Evolutionary conservation across 805 yeast genomes (phyloP), one percentile per base, ranked within the genome.

Genomic region (Saccharomycopsis vini): DNA sequence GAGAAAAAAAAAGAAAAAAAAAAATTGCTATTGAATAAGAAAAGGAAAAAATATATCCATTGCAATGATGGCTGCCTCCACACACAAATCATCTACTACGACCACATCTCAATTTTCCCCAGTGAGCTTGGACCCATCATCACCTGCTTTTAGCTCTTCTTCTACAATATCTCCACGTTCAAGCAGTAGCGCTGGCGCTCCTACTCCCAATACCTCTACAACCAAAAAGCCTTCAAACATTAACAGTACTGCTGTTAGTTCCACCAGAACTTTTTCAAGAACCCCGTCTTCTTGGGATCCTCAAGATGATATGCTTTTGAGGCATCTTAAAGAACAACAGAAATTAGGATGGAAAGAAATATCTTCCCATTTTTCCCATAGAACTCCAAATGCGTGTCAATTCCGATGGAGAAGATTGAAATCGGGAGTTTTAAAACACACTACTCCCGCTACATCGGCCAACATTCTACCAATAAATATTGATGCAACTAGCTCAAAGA

Each of bases 281-380:
- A 46, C 50, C 18, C 52, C 52, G 3, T 39, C 44, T 6, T 46
- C 90, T 1, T 84, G 94, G 94, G 81, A 84, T 40, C 81, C 86
- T 1, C 76, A 77, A 52, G 94, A 84, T 56, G 94, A 84, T 55
- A 62, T 76, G 43, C 57, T 83, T 22, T 62, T 84, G 40, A 71
- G 92, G 42, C 84, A 81, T 54, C 68, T 86, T 56, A 86, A 86
- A 61, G 95, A 86, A 59, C 77, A 78, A 49, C 85, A 79, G 58
- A 83, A 82, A 58, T 69, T 85, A 53, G 95, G 95, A 1, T 86
- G 95, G 95, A 78, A 86, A 60, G 95, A 86, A 52, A 85, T 86
- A 40, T 79, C 92, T 1, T 70, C 79, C 28, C 83, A 81, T 56
- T 86, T 86, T 60, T 71, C 77, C 35, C 81, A 81, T 58, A 67